Base-by-base conservation (phyloP, 192 early-diverging fungal species). In the Coemansia sp. region DNA sequence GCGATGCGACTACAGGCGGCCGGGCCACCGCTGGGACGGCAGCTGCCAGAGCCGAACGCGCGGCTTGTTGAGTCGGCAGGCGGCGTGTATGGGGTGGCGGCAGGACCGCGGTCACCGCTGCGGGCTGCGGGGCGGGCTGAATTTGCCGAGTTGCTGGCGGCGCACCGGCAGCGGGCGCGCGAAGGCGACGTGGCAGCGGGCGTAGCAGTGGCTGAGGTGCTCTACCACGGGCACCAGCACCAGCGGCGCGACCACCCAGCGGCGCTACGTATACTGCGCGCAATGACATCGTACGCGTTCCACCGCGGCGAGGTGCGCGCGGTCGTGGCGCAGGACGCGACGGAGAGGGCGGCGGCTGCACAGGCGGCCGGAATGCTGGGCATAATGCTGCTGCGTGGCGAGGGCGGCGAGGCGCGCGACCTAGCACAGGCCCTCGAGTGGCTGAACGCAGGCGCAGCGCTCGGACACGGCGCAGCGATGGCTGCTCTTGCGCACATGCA, bases 351-450 rank as follows among this genome's bases (percentile, higher is more conserved):
- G n/a, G n/a, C n/a, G n/a, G 87, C 85, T 11, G 85, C 85, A 5
- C 58, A 86, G 48, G 87, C 93, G 0, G 87, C 91, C 9, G 87
- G 87, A 5, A 82, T 85, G 62, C 50, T 92, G 17, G 96, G 94
- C 0, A 56, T 77, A 22, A 96, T 99, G 94, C 85, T 88, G 55
- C 82, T 83, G 85, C 83, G 96, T 25, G 96, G 94, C 22, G 94
- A 97, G 56, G 92, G 92, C 22, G 84, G 84, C 26, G 23, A 60
- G 1, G 58, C 56, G 19, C n/a, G n/a, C n/a, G 72, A 89, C 59
- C 75, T 82, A 5, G 43, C 43, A 5, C 79, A 65, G 17, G 96
- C 96, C 4, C 43, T 81, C 4, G 34, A 68, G 33, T 99, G 91
- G 90, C 93, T 96, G 61, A 77, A 72, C 27, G 61, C 77, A 3